Evolutionary conservation across 2,329 filamentous ascomycete genomes (phyloP), one percentile per base, ranked within the genome.

Genomic region (Thielaviopsis euricoi): DNA sequence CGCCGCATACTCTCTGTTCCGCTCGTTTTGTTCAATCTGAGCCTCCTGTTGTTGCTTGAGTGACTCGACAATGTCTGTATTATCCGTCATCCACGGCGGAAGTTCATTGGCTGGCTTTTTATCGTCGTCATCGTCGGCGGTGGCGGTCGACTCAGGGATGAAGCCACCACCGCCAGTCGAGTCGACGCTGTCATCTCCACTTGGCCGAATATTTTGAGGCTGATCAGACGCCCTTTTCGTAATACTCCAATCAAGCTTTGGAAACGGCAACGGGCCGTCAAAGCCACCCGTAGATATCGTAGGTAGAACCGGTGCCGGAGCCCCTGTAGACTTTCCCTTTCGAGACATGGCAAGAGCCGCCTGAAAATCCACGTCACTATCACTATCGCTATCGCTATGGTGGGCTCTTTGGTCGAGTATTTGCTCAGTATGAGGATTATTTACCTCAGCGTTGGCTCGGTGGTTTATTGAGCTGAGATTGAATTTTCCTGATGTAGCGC

Each of bases 221-320:
- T 37, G 17, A 13, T n/a, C 23, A 19, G 43, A 10, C 21, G 6
- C 6, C 6, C 13, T 33, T 43, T 52, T 60, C 17, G 50, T 56
- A n/a, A 49, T 48, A 22, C 33, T 53, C 75, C 79, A 82, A 51
- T 86, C 82, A 1, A 95, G 76, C 66, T 89, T 91, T 64, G 95
- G 89, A 65, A 98, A 98, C 0, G 93, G 93, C 5, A 98, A 70
- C 0, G 90, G 89, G 0, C 91, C 91, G 62, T 81, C 80, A 65
- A 95, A 81, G 0, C 80, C 75, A 29, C 19, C 33, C 2, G 23
- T 55, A 26, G 40, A 25, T 40, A 33, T 37, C 33, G 51, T 51
- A n/a, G 58, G 52, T 5, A 53, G 25, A 9, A 29, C 23, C 7
- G 58, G 58, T 7, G 46, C 29, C 12, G 54, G 52, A n/a, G 29